A percentile compares a stretch with the other conserved stretches of the same genome.
phyloP scores from a whole-genome alignment of 148 eudicot genomes.

The Vaccinium corymbosum region DNA sequence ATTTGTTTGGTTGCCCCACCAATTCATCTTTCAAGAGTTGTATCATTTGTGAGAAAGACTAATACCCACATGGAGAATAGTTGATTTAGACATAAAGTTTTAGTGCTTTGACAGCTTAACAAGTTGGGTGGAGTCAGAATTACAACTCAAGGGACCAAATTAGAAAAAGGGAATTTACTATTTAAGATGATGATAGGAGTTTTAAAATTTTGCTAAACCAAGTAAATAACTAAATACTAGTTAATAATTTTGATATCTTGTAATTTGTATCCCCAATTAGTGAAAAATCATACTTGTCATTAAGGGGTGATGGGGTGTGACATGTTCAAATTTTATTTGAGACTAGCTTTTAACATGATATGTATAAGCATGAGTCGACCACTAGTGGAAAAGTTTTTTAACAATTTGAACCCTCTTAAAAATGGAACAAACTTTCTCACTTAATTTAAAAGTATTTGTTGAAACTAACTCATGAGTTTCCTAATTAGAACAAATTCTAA shows the following conservation, averaged over 20 bases:
- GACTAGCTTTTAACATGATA: neutral
- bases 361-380: neutral
- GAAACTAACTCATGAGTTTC: neutral
- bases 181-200: no score
- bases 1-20: conserved; percentile 1
- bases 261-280: no score
- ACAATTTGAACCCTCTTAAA: neutral
- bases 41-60: neutral
- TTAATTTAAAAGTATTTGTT: neutral
- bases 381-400: neutral
- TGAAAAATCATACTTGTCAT: no score
- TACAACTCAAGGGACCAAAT: no score
- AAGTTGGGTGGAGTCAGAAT: neutral
- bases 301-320: no score
- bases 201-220: no score
- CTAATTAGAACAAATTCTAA: neutral
- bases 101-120: neutral
- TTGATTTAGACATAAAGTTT: neutral
- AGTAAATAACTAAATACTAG: no score
- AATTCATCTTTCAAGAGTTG: neutral
- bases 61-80: neutral
- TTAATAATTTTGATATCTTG: no score
- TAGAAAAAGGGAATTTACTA: no score
- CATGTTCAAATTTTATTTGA: no score
- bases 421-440: neutral